Evolutionary conservation across 305 asterid species (phyloP).

Genomic region (Fraxinus greggii): DNA sequence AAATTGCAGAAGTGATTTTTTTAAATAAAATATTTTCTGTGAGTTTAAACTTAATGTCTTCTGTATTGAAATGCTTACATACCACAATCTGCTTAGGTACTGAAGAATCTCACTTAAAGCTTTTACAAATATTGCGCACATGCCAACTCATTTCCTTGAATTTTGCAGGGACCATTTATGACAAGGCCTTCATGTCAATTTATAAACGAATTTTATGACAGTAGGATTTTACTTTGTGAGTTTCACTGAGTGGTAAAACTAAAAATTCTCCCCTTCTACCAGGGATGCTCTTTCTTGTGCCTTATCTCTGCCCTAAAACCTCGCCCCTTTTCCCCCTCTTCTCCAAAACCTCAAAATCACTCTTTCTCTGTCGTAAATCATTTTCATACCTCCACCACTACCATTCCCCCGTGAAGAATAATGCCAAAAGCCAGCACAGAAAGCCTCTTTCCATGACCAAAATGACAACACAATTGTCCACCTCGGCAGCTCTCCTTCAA

Average conservation of each 20-base stretch:
- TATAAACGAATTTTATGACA: background rate
- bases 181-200: background rate
- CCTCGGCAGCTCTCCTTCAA: slow-evolving; percentile 42
- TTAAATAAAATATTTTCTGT: background rate
- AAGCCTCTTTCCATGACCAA: slow-evolving; percentile 36
- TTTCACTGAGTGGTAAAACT: slow-evolving; percentile 1
- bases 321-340: slow-evolving; percentile 37
- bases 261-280: slow-evolving; percentile 11
- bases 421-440: slow-evolving; percentile 24
- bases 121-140: background rate
- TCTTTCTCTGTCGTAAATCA: slow-evolving; percentile 27
- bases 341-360: slow-evolving; percentile 31
- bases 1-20: background rate
- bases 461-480: slow-evolving; percentile 38
- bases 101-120: background rate
- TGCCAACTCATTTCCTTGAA: background rate
- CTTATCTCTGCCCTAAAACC: slow-evolving; percentile 39
- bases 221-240: background rate
- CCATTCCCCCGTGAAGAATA: slow-evolving; percentile 22
- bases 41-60: background rate
- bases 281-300: slow-evolving; percentile 41
- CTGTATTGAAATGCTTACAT: background rate
- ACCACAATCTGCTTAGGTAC: background rate
- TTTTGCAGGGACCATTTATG: background rate
- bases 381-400: slow-evolving; percentile 21